A percentile compares a stretch with the other conserved stretches of the same genome.
Evolutionary conservation across 2,329 filamentous ascomycete genomes (phyloP).

Genomic region (Capronia coronata): DNA sequence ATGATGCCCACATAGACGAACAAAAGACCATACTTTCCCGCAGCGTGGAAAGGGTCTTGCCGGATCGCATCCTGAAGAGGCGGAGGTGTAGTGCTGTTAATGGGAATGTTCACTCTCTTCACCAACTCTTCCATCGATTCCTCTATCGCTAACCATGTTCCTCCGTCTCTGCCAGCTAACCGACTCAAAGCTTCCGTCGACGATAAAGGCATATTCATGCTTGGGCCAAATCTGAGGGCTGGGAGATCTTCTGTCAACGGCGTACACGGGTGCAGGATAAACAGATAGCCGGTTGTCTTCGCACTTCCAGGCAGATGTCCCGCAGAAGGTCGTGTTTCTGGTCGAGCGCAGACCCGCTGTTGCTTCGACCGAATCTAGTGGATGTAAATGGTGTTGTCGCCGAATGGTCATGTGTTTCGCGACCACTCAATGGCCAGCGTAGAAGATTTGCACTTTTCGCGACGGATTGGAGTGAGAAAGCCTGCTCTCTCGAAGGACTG

Average conservation of each 20-base stretch:
- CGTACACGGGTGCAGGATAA: background rate
- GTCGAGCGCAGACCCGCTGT: slow-evolving; percentile 10
- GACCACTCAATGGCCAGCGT: slow-evolving; percentile 13
- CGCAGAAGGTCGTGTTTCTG: slow-evolving; percentile 3
- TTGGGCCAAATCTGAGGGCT: background rate
- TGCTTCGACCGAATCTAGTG: slow-evolving; percentile 12
- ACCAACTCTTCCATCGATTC: slow-evolving; percentile 28
- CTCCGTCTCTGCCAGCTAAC: slow-evolving; percentile 11
- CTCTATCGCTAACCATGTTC: slow-evolving; percentile 1
- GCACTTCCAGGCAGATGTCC: background rate
- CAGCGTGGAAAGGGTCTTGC: slow-evolving; percentile 69
- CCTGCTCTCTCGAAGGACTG: slow-evolving; percentile 18
- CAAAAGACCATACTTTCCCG: slow-evolving; percentile 77
- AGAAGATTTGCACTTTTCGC: slow-evolving; percentile 7
- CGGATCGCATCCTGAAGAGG: slow-evolving; percentile 51
- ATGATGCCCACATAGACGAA: slow-evolving; percentile 84
- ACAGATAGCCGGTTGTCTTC: background rate
- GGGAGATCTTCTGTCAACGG: background rate
- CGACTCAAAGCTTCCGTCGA: slow-evolving; percentile 12
- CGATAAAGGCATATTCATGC: slow-evolving; percentile 8
- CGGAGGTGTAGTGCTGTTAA: slow-evolving; percentile 50
- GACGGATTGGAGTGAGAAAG: slow-evolving; percentile 11
- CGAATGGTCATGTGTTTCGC: slow-evolving; percentile 8
- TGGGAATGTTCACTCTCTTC: slow-evolving; percentile 52
- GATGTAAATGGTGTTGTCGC: slow-evolving; percentile 5